Evolutionary conservation across 768 basidiomycete genomes (phyloP).

Genomic region (Leccinum broughii): DNA sequence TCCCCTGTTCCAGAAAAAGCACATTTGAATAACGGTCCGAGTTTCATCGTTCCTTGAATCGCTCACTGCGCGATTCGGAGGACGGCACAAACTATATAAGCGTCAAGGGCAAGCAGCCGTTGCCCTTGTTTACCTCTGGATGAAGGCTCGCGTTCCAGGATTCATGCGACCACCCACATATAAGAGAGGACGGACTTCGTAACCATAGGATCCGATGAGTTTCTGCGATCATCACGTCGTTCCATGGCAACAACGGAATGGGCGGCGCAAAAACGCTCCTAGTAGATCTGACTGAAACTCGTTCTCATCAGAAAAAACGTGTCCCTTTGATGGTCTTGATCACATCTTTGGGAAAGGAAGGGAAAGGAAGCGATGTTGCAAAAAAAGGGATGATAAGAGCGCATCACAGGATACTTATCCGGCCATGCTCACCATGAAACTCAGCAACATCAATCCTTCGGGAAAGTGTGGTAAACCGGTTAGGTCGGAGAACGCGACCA

Average conservation of each 20-base stretch:
- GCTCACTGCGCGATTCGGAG: neutral
- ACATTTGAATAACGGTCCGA: neutral
- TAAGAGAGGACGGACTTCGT: neutral
- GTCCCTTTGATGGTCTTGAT: neutral
- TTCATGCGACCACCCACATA: neutral
- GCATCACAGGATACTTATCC: neutral
- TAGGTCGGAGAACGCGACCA: neutral
- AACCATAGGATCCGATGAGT: neutral
- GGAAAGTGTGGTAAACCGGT: neutral
- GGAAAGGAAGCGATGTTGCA: neutral
- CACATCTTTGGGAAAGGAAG: neutral
- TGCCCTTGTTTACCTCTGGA: neutral
- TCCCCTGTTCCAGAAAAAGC: neutral
- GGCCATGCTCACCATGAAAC: neutral
- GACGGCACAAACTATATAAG: neutral
- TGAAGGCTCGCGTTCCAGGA: neutral
- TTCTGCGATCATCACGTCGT: neutral
- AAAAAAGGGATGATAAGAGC: neutral
- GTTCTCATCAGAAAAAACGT: neutral
- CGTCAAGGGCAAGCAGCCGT: neutral
- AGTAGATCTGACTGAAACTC: neutral
- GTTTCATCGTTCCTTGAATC: neutral
- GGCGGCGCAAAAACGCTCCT: neutral
- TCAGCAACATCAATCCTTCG: neutral
- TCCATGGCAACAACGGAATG: neutral